Conservation (phyloP, 768 basidiomycete genomes). For the Mycena latifolia region DNA sequence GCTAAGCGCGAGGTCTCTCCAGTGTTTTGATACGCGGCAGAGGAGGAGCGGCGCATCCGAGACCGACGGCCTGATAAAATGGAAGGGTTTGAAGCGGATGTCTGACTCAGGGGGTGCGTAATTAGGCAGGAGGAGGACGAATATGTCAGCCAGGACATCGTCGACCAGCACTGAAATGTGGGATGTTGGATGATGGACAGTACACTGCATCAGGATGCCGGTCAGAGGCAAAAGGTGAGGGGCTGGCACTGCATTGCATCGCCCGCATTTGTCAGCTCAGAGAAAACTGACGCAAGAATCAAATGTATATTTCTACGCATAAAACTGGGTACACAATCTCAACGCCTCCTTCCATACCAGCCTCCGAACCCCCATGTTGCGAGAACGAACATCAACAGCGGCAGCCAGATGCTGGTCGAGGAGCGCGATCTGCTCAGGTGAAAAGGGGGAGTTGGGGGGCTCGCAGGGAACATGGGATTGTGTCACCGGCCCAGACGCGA, state of each 20-base stretch:
- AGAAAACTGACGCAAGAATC: no score
- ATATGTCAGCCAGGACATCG: not conserved
- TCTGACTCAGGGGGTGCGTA: not conserved
- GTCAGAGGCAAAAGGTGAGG: no score
- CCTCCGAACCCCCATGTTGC: not conserved
- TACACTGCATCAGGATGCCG: no score
- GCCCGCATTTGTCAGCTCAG: no score
- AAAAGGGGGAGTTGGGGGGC: not conserved
- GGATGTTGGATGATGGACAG: not conserved
- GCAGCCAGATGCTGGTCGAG: not conserved
- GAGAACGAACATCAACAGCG: not conserved
- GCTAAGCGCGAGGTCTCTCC: no score
- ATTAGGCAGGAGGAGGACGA: not conserved
- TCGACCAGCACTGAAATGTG: not conserved
- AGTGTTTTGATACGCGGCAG: no score
- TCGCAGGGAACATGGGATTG: constrained; percentile 11
- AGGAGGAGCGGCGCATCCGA: not conserved
- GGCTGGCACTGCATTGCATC: no score
- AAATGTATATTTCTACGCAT: no score
- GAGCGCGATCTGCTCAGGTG: not conserved
- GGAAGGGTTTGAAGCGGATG: not conserved
- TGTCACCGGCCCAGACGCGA: not conserved
- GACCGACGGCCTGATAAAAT: not conserved
- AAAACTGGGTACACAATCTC: no score
- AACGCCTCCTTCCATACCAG: constrained; percentile 8